Base-by-base conservation (phyloP, 495 filamentous ascomycete genomes). In the Neurospora sp. region DNA sequence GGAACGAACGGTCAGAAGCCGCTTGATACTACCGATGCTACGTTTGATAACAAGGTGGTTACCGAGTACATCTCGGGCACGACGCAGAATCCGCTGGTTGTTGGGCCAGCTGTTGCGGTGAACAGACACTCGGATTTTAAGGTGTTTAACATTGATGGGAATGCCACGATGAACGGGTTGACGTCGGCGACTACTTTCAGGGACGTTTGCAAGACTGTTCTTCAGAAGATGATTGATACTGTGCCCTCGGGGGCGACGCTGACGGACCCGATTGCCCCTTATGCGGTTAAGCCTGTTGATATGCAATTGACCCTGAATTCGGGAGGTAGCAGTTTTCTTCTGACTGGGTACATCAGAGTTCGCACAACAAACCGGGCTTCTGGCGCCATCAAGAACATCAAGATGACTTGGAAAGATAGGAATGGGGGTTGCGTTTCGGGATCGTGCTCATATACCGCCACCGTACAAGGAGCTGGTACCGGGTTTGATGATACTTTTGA, bases 341-440 rank as follows among this genome's bases (percentile, higher is more conserved):
- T 85, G 36, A 80, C 79, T 24, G 84, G 85, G 28, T 76, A 78
- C 43, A 84, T 86, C 75, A 78, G 85, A 19, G 81, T 86, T 37
- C 80, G 82, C 70, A 84, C 81, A 8, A 86, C 83, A 9, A 72
- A 79, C 8, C 71, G 82, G 37, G 82, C 80, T 10, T 73, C 69
- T 8, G 76, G 75, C 43, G 75, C 76, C 38, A 79, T 85, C 72
- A 71, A 75, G 40, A 81, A 81, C 62, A 48, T 98, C 75, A 88
- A 91, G 4, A 86, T 90, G 2, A 84, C 96, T 40, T 98, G 97
- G 87, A 97, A 96, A 84, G 96, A 98, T 80, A 92, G 92, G 77
- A 94, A 94, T 81, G 97, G 96, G 77, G 95, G 94, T 4, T 97
- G 95, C 82, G 97, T 94, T 59, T 86, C 84, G 38, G 82, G 83